Base-by-base conservation (phyloP, 1,284 basidiomycete species). In the Ceratobasidium sp. region DNA sequence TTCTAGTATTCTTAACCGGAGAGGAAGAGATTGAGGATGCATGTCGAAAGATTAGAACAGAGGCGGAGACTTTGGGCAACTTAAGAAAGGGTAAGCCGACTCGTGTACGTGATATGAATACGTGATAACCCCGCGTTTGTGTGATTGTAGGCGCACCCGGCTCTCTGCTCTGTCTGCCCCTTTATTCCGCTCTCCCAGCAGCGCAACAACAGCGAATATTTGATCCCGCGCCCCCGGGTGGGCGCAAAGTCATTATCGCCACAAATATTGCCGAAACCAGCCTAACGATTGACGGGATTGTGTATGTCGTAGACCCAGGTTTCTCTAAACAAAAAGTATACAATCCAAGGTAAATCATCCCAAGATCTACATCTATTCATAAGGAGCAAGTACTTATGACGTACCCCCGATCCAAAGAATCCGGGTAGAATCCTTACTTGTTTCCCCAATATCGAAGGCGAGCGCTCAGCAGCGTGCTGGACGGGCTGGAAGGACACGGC, bases 291-390 rank as follows among this genome's bases (percentile, higher is more conserved):
- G 96, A 97, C 67, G 97, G 97, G 44, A 97, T 99, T 83, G 99
- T 98, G 89, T 99, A 99, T 83, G 97, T 99, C 81, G 93, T 99
- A 81, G 98, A 99, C 84, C 97, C 98, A 1, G 98, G 98, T 9
- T 99, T 99, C 86, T 95, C 97, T 49, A 99, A 99, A 86, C 98
- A 99, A 85, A 99, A 99, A 84, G 97, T 97, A 0, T 99, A 98
- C 85, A 97, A 99, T 85, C 97, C 98, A 26, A 90, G 95, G 70
- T 87, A 99, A 79, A 98, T 97, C 81, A 99, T 99, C 18, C 2
- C 46, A 49, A 1, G 87, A 98, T 96, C 33, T 33, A 33, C 33
- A 4, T 23, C 90, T 99, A 78, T 95, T 99, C 64, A 97, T 99
- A 58, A 99, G 86, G 87, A 80, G 80, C 86, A 84, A 18, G 33